Evolutionary conservation across 78 protist species (phyloP), one percentile per base, ranked within the genome.

Genomic region (Dictyostelium firmibasis): DNA sequence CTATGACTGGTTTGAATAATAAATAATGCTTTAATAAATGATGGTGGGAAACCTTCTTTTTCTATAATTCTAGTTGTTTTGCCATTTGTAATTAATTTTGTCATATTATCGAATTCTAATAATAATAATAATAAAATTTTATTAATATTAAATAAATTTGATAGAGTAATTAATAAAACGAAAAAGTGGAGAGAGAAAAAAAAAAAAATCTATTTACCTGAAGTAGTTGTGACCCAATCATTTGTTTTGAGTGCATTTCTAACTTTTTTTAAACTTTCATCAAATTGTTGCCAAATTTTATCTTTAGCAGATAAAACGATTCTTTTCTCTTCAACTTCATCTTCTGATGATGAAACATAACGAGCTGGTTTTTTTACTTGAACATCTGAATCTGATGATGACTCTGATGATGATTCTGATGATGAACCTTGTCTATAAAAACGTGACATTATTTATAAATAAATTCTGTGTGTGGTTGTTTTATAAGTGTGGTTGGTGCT

Each of bases 281-380:
- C 96, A 35, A 85, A 84, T 74, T 92, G 93, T 41, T 11, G 20
- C 86, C 85, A 92, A 44, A 70, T 75, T 70, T 86, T 85, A 29
- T 92, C 96, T 60, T 86, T 81, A 1, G 92, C 84, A 1, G 92
- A 77, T 27, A 77, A 44, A 38, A 86, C 96, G 31, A 92, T 91
- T 83, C 96, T 85, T 31, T 92, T 92, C 18, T 69, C 96, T 29
- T 92, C 96, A 43, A 60, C 70, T 62, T 92, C 96, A 20, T 92
- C 96, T 74, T 84, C 91, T 29, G 94, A 89, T 2, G 94, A 89
- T 31, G 93, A 87, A 23, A 38, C 84, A 74, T 50, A 69, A 35
- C 36, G 70, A 18, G 77, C 31, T 64, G 44, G 27, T 53, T 57
- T 69, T 67, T 92, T 92, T 29, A 43, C 72, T 81, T 53, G 67